Evolutionary conservation across 306 rosid genomes (phyloP).

Genomic region (Herpetospermum pedunculosum): DNA sequence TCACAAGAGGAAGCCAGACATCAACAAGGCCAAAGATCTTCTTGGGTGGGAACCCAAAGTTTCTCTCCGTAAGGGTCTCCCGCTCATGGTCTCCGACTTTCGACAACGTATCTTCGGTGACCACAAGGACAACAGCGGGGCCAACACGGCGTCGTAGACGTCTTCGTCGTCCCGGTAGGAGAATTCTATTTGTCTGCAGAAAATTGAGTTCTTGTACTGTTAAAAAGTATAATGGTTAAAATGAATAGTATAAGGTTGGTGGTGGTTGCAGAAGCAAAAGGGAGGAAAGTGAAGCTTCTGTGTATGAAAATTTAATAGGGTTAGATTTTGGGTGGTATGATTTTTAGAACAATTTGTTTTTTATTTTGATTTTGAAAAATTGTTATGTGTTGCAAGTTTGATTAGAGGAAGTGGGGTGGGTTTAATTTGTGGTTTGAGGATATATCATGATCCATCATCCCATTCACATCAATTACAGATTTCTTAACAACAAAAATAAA

Average conservation of each 20-base stretch:
- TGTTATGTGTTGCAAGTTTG: conserved; percentile 7
- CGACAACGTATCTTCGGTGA: conserved; percentile 90
- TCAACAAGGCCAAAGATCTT: conserved; percentile 61
- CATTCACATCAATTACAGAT: conserved; percentile 5
- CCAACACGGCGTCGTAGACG: background rate
- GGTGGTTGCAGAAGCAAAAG: conserved; percentile 2
- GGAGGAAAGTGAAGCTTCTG: conserved; percentile 1
- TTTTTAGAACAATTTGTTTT: background rate
- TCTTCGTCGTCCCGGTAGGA: background rate
- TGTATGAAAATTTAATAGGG: background rate
- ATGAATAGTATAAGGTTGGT: background rate
- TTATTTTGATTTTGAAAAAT: background rate
- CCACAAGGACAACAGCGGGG: conserved; percentile 32
- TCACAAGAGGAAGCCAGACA: conserved; percentile 95
- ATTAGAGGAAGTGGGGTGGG: conserved; percentile 3
- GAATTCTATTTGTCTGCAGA: too few relatives aligned
- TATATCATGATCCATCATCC: background rate
- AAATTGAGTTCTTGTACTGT: background rate
- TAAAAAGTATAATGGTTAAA: background rate
- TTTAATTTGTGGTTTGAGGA: background rate
- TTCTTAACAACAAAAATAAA: conserved; percentile 1
- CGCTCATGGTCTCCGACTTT: conserved; percentile 89
- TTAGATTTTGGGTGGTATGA: background rate
- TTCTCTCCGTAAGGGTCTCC: conserved; percentile 78
- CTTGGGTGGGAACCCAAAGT: conserved; percentile 97